Evolutionary conservation across 805 yeast species (phyloP), one percentile per base, ranked within the genome.

Genomic region (Naumovozyma castellii): DNA sequence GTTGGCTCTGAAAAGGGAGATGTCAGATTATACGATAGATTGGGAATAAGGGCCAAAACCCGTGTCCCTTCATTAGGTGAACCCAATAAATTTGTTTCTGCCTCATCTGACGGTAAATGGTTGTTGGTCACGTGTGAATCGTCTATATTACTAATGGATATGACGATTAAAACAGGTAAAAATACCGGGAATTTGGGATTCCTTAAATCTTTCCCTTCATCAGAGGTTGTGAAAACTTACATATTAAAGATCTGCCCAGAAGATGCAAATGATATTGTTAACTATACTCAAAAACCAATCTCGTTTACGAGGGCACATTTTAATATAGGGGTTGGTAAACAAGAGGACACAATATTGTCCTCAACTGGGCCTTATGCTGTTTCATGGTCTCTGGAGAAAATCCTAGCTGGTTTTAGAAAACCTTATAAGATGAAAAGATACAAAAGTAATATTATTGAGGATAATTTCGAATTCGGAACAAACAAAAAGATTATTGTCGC

Each of bases 51-150:
- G 48, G 95, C 95, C 1, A 84, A 82, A 64, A 78, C 92, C 2
- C 69, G 73, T 18, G 64, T 87, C 25, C 95, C 95, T 2, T 86
- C 92, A 0, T 64, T 86, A 30, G 95, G 95, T 18, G 94, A 86
- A 49, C 66, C 76, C 2, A 74, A 83, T 37, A 62, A 71, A 31
- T 82, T 83, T 17, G 50, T 84, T 15, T 88, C 83, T 43, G 76
- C 75, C 1, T 77, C 94, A 4, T 74, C 81, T 16, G 88, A 83
- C 56, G 95, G 95, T 43, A 69, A 75, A 49, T 87, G 86, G 81
- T 53, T 86, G 32, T 65, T 87, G 43, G 92, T 87, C 2, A 87
- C 95, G 0, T 84, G 90, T 65, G 68, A 71, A 50, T 73, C 76
- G 1, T 84, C 83, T 53, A 62, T 87, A 44, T 65, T 87, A 39